Conservation (phyloP, 164 flowering plant genomes). For the Liquidambar formosana region DNA sequence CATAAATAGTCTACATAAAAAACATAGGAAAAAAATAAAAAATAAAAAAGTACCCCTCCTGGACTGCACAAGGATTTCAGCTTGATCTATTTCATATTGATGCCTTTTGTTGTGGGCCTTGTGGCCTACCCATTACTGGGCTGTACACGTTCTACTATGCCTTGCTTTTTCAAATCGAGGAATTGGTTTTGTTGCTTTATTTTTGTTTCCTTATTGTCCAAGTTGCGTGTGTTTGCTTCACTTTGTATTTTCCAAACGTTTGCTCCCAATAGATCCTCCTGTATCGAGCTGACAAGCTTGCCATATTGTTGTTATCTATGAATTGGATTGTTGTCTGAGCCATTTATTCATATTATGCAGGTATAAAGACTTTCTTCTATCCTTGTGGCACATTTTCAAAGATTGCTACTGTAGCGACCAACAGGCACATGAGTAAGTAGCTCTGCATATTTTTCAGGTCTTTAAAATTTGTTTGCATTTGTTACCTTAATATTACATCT, state of each 20-base stretch:
- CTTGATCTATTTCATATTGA: too few relatives aligned
- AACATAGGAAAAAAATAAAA: too few relatives aligned
- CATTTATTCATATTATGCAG: conserved; percentile 38
- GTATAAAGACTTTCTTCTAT: conserved; percentile 72
- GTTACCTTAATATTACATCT: not conserved
- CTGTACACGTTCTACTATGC: too few relatives aligned
- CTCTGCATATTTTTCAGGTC: not conserved
- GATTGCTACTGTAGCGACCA: conserved; percentile 75
- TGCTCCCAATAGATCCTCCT: not conserved
- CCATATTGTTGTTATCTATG: not conserved
- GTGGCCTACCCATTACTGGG: too few relatives aligned
- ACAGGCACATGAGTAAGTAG: conserved; percentile 75
- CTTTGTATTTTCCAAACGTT: not conserved
- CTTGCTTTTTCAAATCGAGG: too few relatives aligned
- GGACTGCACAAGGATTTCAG: too few relatives aligned
- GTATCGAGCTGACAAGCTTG: not conserved
- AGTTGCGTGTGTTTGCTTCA: not conserved
- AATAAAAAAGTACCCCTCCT: too few relatives aligned
- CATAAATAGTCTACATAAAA: too few relatives aligned
- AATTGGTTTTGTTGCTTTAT: too few relatives aligned
- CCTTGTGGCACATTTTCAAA: conserved; percentile 94
- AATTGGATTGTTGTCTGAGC: not conserved
- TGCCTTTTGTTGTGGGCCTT: too few relatives aligned
- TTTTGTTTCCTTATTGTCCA: not conserved
- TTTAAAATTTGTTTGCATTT: not conserved